These are phyloP conservation scores for Solanum hybrid DNA, from an alignment of 305 asterid genomes.

Conservation along the genomic window DNA sequence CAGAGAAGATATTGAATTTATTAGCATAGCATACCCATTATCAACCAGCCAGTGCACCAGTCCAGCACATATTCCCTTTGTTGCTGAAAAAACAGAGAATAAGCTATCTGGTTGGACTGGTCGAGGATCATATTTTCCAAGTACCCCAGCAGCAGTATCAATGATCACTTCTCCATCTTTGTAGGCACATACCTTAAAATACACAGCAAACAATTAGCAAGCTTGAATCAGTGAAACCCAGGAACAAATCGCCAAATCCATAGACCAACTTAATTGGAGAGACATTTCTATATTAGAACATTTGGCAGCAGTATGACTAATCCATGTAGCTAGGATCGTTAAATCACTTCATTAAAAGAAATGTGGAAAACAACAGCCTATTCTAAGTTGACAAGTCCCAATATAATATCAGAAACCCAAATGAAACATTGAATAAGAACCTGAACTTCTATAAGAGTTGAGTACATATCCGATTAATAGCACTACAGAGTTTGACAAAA, in stretches of 20 bases:
- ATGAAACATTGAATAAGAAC: neutral
- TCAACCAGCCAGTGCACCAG: slow-evolving; percentile 94
- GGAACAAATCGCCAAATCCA: neutral
- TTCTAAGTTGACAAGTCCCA: neutral
- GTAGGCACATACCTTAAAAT: slow-evolving; percentile 83
- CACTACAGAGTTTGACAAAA: neutral
- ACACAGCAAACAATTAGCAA: neutral
- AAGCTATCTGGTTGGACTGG: slow-evolving; percentile 98
- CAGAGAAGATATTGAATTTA: neutral
- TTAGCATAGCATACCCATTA: slow-evolving; percentile 50
- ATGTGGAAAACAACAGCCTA: neutral
- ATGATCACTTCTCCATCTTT: slow-evolving; percentile 95
- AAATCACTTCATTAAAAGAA: neutral
- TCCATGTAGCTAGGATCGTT: neutral
- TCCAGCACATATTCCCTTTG: slow-evolving; percentile 96
- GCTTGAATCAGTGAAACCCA: neutral
- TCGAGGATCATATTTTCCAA: slow-evolving; percentile 96
- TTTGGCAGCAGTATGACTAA: neutral
- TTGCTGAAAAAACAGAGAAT: slow-evolving; percentile 85
- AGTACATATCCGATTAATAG: neutral
- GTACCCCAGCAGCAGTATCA: slow-evolving; percentile 97
- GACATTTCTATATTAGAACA: neutral
- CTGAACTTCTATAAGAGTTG: neutral
- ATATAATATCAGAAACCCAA: neutral
- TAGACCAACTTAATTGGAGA: neutral